A percentile compares a stretch with the other conserved stretches of the same genome.
These are phyloP conservation scores for Curvularia sp. DNA, from an alignment of 2,329 filamentous ascomycete genomes.

Conservation along the genomic window DNA sequence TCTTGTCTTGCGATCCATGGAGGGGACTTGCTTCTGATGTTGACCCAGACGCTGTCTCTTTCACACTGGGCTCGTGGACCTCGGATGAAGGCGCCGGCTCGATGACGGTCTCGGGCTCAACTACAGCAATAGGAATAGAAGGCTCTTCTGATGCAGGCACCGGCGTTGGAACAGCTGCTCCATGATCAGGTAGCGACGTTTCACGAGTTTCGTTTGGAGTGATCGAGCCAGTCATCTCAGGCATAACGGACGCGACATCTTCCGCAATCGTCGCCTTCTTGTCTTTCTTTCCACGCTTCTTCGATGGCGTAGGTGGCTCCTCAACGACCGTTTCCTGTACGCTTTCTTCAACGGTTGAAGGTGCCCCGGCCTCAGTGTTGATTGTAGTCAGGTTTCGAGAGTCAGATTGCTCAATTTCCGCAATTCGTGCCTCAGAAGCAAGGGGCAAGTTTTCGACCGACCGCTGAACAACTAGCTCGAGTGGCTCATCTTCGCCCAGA, in stretches of 20 bases:
- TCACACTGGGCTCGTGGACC: not conserved
- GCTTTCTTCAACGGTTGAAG: not conserved
- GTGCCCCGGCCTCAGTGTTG: not conserved
- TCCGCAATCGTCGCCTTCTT: conserved; percentile 26
- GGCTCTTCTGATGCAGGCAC: not conserved
- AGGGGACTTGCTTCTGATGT: not conserved
- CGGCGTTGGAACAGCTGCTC: not conserved
- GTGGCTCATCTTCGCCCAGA: conserved; percentile 17
- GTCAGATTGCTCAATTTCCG: conserved; percentile 2
- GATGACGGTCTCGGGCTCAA: conserved; percentile 2
- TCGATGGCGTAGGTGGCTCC: conserved; percentile 20
- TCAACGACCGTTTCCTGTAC: conserved; percentile 10
- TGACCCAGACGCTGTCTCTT: not conserved
- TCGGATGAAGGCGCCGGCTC: not conserved
- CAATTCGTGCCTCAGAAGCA: not conserved
- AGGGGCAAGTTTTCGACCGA: not conserved
- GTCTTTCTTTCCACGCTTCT: conserved; percentile 37
- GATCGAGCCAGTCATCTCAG: not conserved
- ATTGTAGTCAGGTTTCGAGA: not conserved
- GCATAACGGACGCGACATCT: not conserved
- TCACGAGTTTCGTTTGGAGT: conserved; percentile 5
- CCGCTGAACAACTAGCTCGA: conserved; percentile 8
- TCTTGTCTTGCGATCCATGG: not conserved
- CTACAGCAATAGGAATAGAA: conserved; percentile 1
- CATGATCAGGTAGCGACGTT: not conserved